Conservation (phyloP, 495 filamentous ascomycete species). For the Neurospora sp. region DNA sequence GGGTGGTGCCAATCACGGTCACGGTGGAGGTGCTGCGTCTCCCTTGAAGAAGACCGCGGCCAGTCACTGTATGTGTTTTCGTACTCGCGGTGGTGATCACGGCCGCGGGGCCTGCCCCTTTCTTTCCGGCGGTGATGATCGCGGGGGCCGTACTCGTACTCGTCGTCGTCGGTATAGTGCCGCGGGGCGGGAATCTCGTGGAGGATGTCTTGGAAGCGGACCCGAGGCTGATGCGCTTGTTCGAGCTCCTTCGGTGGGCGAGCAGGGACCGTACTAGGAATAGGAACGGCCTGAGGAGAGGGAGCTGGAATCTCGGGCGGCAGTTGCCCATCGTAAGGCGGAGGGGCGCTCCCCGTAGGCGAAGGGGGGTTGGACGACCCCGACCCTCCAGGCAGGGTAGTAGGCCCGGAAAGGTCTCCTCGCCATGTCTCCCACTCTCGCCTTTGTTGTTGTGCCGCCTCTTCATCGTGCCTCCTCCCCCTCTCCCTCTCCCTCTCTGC, state of each 20-base stretch:
- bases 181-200: neutral
- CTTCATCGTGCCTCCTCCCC: neutral
- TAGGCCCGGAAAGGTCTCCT: neutral
- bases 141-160: neutral
- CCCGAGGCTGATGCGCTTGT: neutral
- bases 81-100: neutral
- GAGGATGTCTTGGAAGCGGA: neutral
- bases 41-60: neutral
- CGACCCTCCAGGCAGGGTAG: neutral
- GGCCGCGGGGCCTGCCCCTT: neutral
- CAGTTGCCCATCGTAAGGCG: neutral
- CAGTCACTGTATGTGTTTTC: neutral
- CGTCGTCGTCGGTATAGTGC: neutral
- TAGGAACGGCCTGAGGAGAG: neutral
- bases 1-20: neutral
- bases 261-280: neutral
- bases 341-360: neutral
- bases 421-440: neutral
- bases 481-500: neutral
- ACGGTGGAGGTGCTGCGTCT: neutral
- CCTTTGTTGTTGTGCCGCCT: accelerated
- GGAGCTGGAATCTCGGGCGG: neutral
- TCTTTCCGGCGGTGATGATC: neutral
- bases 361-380: neutral
- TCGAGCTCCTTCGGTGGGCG: neutral